Base-by-base conservation (phyloP, 1,139 yeast genomes). In the Protomyces macrosporus region DNA sequence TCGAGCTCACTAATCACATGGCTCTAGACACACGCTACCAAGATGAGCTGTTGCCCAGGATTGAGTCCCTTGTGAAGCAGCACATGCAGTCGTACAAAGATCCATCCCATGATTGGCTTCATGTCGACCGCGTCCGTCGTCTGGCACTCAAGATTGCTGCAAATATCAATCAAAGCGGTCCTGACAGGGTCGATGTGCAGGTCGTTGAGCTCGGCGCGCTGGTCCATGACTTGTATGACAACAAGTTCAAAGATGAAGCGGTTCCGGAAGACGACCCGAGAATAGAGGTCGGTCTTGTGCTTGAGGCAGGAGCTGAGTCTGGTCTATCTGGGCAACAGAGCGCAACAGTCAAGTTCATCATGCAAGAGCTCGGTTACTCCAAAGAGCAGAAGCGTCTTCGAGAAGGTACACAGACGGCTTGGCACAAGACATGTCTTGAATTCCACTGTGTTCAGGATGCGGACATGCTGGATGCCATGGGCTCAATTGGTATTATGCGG, bases 391-490 rank as follows among this genome's bases (percentile, higher is more conserved):
- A 4, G 12, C 56, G 56, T 5, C 9, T 33, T 64, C 2, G 58
- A 61, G 6, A 71, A 70, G n/a, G 50, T 63, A 16, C 72, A n/a
- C 48, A 75, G 75, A 68, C 72, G 14, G 66, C 65, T 10, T 72
- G 74, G 74, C 73, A 71, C 54, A 66, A 68, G 16, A 65, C 63
- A 9, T 71, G 74, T 55, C 54, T 55, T 6, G 77, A 75, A 65
- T 70, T 73, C 59, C 73, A 72, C 55, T 73, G 74, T 67, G 76
- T 76, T 4, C 75, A 73, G 62, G 78, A 76, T 65, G 78, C 78
- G 3, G 78, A 76, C 65, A 66, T 77, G 52, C 69, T 76, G 7
- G 78, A 76, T 57, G 78, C 78, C 4, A 73, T 75, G 57, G 78
- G 78, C 6, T 73, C 74, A 3, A 67, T 76, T 61, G 78, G 78